Percentiles rank a stretch among this genome's conserved stretches.
Evolutionary conservation across 1,284 basidiomycete species (phyloP).

Genomic region (Gymnopus androsaceus): DNA sequence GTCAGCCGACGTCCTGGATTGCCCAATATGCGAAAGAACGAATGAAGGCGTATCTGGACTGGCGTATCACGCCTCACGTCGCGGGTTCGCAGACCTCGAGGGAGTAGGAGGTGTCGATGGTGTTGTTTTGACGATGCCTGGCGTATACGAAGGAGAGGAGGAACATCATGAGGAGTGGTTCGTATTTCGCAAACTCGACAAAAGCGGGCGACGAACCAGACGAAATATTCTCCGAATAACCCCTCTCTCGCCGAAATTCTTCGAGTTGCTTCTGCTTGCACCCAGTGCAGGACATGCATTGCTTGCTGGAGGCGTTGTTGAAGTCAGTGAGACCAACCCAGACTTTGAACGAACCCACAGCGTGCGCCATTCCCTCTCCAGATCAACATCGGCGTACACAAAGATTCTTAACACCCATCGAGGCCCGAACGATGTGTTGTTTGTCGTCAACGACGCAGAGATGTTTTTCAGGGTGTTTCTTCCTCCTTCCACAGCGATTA

Average conservation of each 20-base stretch:
- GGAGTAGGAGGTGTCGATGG: background rate
- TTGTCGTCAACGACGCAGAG: background rate
- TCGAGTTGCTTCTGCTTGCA: conserved; percentile 49
- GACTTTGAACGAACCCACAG: too few species aligned
- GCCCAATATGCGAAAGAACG: background rate
- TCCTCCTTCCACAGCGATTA: background rate
- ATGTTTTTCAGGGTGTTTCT: conserved; percentile 6
- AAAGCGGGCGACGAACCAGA: background rate
- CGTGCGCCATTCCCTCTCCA: too few species aligned
- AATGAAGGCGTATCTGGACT: background rate
- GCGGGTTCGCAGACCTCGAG: background rate
- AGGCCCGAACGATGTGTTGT: conserved; percentile 7
- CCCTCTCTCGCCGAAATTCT: conserved; percentile 51
- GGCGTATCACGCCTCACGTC: too few species aligned
- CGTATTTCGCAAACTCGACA: background rate
- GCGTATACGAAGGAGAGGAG: too few species aligned
- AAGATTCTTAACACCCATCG: background rate
- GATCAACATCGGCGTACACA: conserved; percentile 25
- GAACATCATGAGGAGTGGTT: conserved; percentile 1
- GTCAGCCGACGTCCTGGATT: conserved; percentile 44
- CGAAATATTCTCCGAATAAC: background rate
- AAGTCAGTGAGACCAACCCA: conserved; percentile 20
- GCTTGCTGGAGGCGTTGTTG: conserved; percentile 29
- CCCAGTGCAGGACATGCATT: conserved; percentile 48
- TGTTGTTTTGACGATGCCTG: background rate